These are phyloP conservation scores for Paragyromitra xinjiangensis DNA, from an alignment of 495 filamentous ascomycete species.

Conservation along the genomic window DNA sequence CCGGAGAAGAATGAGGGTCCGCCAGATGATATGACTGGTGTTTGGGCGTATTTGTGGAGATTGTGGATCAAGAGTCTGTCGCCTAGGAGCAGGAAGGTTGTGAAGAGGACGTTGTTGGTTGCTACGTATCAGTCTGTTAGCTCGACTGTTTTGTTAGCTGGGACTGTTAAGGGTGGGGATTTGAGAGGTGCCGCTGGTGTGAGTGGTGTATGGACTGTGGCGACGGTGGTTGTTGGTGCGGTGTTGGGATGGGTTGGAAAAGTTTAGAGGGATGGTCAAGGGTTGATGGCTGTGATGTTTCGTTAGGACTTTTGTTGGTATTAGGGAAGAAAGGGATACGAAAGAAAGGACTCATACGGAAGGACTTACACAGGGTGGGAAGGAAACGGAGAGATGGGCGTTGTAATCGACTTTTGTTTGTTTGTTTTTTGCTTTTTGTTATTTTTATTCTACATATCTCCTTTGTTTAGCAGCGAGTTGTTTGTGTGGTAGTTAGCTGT, in stretches of 20 bases:
- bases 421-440: conserved; percentile 3
- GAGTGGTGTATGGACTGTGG: conserved; percentile 50
- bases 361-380: conserved; percentile 9
- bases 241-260: conserved; percentile 55
- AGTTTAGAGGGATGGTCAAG: conserved; percentile 30
- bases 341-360: conserved; percentile 15
- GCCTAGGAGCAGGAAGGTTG: conserved; percentile 49
- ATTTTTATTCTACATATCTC: conserved; percentile 16
- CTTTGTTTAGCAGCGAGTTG: not conserved
- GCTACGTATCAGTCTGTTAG: conserved; percentile 50
- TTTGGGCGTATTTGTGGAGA: conserved; percentile 37
- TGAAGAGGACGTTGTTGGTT: conserved; percentile 53
- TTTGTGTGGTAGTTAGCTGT: not conserved
- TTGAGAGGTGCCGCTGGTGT: conserved; percentile 48
- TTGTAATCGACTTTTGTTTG: conserved; percentile 38
- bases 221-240: conserved; percentile 49
- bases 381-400: conserved; percentile 29
- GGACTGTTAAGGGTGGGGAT: conserved; percentile 53
- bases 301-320: conserved; percentile 13
- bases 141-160: conserved; percentile 46
- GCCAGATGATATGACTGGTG: conserved; percentile 28
- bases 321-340: not conserved
- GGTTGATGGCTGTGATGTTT: conserved; percentile 14
- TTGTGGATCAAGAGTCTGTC: conserved; percentile 54
- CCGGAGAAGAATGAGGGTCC: conserved; percentile 35